phyloP scores from a whole-genome alignment of 225 moss, liverwort and hornwort genomes.

The Physcomitrellopsis africana region DNA sequence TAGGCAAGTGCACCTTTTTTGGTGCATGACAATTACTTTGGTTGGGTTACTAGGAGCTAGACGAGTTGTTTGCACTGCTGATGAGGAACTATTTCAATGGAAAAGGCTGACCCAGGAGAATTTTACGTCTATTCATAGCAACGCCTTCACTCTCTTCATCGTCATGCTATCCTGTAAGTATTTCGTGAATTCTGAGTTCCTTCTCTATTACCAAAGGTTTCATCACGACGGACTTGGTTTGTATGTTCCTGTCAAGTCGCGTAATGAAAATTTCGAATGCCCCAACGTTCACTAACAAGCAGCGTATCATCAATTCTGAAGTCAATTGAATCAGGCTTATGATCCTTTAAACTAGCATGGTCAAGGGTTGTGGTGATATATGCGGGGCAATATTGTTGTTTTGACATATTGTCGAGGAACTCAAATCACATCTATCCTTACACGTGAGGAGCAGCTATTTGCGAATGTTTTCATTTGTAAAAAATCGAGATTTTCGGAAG shows the following conservation, averaged over 20 bases:
- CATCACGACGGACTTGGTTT: not conserved
- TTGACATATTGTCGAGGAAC: too few species aligned
- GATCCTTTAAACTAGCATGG: too few species aligned
- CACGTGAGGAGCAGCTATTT: too few species aligned
- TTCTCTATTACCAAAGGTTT: not conserved
- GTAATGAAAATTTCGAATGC: not conserved
- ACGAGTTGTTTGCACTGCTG: not conserved
- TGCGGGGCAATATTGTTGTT: too few species aligned
- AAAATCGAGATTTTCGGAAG: too few species aligned
- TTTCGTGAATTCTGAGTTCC: not conserved
- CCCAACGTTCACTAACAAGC: too few species aligned
- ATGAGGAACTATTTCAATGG: slow-evolving; percentile 17
- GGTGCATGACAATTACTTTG: not conserved
- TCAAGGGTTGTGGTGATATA: too few species aligned
- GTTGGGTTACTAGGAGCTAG: not conserved
- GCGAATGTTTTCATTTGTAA: too few species aligned
- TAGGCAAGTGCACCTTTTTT: not conserved
- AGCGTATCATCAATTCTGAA: too few species aligned
- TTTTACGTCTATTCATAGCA: slow-evolving; percentile 4
- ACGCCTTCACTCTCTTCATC: slow-evolving; percentile 24
- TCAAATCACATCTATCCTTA: too few species aligned
- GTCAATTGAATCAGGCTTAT: too few species aligned
- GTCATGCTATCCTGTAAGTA: slow-evolving; percentile 26
- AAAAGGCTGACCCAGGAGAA: slow-evolving; percentile 27
- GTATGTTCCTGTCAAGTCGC: not conserved